A percentile compares a stretch with the other conserved stretches of the same genome.
phyloP scores from a whole-genome alignment of 805 yeast species.

The Maudiozyma bulderi region DNA sequence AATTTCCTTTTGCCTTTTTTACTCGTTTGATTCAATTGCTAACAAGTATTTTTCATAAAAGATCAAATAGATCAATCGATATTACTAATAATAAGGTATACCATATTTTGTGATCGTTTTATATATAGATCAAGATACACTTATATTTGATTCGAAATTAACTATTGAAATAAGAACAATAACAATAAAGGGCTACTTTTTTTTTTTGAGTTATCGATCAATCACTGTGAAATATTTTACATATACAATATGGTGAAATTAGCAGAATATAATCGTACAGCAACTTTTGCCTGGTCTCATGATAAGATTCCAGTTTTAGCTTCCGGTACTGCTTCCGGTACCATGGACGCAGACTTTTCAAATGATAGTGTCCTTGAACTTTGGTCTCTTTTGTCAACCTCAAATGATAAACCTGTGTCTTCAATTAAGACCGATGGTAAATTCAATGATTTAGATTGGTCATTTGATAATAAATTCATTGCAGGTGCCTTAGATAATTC shows the following conservation, averaged over 20 bases:
- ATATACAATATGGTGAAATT: slow-evolving; percentile 61
- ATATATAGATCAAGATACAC: too few relatives aligned
- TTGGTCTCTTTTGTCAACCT: slow-evolving; percentile 53
- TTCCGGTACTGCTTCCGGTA: slow-evolving; percentile 93
- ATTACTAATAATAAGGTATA: too few relatives aligned
- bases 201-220: too few relatives aligned
- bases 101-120: too few relatives aligned
- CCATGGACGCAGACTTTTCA: slow-evolving; percentile 80
- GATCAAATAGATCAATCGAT: too few relatives aligned
- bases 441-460: slow-evolving; percentile 82
- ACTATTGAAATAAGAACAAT: too few relatives aligned
- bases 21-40: too few relatives aligned
- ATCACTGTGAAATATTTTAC: background rate
- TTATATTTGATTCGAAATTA: too few relatives aligned
- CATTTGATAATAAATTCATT: slow-evolving; percentile 49
- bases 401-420: slow-evolving; percentile 32
- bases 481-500: slow-evolving; percentile 92
- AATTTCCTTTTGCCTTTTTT: too few relatives aligned
- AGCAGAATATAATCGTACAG: slow-evolving; percentile 73
- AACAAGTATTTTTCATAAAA: too few relatives aligned
- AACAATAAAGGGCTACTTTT: too few relatives aligned
- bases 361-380: slow-evolving; percentile 70
- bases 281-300: slow-evolving; percentile 95
- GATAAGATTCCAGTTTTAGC: slow-evolving; percentile 66
- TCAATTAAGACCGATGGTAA: slow-evolving; percentile 44